Conservation (phyloP, 1,284 basidiomycete genomes). For the Cutaneotrichosporon sp. region DNA sequence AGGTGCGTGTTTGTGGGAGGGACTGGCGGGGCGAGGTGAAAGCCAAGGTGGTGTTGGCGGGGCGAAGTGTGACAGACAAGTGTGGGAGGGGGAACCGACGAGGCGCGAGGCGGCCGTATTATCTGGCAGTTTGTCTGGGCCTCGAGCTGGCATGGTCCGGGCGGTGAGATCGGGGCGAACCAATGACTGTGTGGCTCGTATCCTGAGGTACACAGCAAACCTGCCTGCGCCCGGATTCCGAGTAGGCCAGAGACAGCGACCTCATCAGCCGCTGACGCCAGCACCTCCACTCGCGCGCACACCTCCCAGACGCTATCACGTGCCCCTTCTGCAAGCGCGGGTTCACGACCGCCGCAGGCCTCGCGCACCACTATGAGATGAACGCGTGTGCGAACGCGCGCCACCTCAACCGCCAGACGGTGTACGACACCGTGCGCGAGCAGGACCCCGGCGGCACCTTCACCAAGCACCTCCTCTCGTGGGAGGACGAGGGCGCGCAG, state of each 20-base stretch:
- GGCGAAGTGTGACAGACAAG: neutral
- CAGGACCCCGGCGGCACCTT: constrained; percentile 12
- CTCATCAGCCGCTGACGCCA: constrained; percentile 4
- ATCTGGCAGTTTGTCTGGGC: too few species aligned
- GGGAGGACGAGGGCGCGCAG: neutral
- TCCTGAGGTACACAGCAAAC: too few species aligned
- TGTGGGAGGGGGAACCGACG: too few species aligned
- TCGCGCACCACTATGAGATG: constrained; percentile 17
- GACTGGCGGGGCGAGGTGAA: neutral
- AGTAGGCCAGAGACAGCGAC: too few species aligned
- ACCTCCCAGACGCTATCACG: neutral
- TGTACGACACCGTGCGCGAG: constrained; percentile 11
- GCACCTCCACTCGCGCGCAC: constrained; percentile 12
- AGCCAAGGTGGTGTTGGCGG: neutral
- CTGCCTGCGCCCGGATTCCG: too few species aligned
- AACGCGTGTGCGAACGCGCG: constrained; percentile 9
- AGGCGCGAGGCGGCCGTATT: too few species aligned
- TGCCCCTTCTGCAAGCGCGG: constrained; percentile 11
- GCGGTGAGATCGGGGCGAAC: too few species aligned
- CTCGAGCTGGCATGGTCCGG: too few species aligned
- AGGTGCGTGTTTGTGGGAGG: neutral
- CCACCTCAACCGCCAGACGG: constrained; percentile 4
- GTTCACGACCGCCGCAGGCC: constrained; percentile 12
- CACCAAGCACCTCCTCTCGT: constrained; percentile 8
- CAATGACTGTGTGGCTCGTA: too few species aligned